A percentile compares a stretch with the other conserved stretches of the same genome.
Evolutionary conservation across 2,329 filamentous ascomycete genomes (phyloP).

Genomic region (Arthrobotrys iridis): DNA sequence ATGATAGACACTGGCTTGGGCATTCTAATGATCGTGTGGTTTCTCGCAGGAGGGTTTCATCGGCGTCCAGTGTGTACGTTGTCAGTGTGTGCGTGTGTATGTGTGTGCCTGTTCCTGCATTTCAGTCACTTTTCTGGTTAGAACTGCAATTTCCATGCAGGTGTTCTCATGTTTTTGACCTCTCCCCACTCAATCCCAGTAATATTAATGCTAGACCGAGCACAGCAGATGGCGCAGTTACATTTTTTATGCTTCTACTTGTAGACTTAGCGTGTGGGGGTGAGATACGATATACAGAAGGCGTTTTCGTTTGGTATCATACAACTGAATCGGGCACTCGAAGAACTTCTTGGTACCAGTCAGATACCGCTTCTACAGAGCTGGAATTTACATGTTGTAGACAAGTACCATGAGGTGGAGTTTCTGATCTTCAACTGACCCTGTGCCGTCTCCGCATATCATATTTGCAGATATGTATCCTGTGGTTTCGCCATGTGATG

Average conservation of each 20-base stretch:
- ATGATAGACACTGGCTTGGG: conserved; percentile 42
- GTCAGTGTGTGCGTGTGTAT: not conserved
- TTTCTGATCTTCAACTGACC: conserved; percentile 12
- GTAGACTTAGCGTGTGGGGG: conserved; percentile 10
- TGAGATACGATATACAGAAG: not conserved
- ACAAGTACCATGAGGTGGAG: not conserved
- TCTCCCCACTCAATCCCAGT: conserved; percentile 28
- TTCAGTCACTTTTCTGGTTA: conserved; percentile 22
- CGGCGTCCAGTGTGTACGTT: conserved; percentile 38
- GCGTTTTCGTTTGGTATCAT: conserved; percentile 8
- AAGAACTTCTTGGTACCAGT: not conserved
- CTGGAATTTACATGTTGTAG: too few relatives aligned
- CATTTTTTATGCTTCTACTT: conserved; percentile 5
- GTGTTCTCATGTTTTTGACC: not conserved
- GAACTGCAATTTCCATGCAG: conserved; percentile 20
- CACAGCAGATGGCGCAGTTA: not conserved
- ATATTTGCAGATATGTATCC: too few relatives aligned
- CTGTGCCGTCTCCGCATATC: too few relatives aligned
- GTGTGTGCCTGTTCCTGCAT: conserved; percentile 2
- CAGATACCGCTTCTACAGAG: too few relatives aligned
- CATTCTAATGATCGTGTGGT: conserved; percentile 31
- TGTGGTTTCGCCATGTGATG: conserved; percentile 36
- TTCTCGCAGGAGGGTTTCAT: conserved; percentile 19
- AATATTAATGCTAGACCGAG: conserved; percentile 50
- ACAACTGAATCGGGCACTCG: not conserved